A percentile compares a stretch with the other conserved stretches of the same genome.
These are phyloP conservation scores for Crithidia acanthocephali DNA, from an alignment of 208 protist genomes.

Conservation along the genomic window DNA sequence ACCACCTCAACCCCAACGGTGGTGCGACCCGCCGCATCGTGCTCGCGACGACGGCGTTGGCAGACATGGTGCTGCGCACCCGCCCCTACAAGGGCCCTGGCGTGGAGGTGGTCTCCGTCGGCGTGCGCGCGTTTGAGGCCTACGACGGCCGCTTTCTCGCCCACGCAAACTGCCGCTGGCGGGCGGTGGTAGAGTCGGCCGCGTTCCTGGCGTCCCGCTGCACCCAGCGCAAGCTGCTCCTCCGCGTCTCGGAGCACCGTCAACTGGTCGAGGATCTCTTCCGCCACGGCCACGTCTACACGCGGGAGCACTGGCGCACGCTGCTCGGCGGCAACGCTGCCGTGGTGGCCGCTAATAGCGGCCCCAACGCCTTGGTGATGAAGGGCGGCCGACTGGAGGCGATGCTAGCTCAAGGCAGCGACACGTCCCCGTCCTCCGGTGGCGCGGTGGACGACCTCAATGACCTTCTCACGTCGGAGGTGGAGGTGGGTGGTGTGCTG, in stretches of 20 bases:
- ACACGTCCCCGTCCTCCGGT: too few species aligned
- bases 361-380: constrained; percentile 41
- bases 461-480: constrained; percentile 40
- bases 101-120: constrained; percentile 87
- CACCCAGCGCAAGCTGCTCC: constrained; percentile 60
- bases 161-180: constrained; percentile 79
- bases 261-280: constrained; percentile 65
- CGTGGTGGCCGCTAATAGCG: constrained; percentile 29
- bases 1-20: constrained; percentile 88
- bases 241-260: constrained; percentile 43
- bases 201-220: constrained; percentile 69
- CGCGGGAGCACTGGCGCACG: constrained; percentile 71
- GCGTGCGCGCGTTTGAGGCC: constrained; percentile 83
- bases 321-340: constrained; percentile 45
- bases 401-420: constrained; percentile 36
- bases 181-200: constrained; percentile 81
- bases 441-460: constrained; percentile 26
- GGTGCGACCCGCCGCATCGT: constrained; percentile 76
- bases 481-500: constrained; percentile 72
- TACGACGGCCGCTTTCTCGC: constrained; percentile 83
- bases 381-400: constrained; percentile 33
- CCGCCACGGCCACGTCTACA: constrained; percentile 69
- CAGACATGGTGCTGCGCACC: constrained; percentile 70
- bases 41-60: constrained; percentile 71
- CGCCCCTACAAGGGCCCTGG: constrained; percentile 90